Conservation (phyloP, 495 filamentous ascomycete species). For the Sordaria brevicollis region DNA sequence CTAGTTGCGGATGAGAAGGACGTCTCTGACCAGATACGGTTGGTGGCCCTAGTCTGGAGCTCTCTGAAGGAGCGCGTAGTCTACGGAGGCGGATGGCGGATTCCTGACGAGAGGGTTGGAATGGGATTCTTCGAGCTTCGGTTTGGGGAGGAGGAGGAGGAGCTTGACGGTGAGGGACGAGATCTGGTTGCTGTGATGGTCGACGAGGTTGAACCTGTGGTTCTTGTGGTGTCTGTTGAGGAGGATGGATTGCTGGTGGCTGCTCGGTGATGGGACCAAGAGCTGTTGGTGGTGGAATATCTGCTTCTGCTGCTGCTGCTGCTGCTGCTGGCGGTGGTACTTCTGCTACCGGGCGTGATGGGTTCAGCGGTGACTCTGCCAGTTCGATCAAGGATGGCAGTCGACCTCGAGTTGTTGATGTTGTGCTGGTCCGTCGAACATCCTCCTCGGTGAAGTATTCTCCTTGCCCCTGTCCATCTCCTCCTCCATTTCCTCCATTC, state of each 20-base stretch:
- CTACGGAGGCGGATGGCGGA: slow-evolving; percentile 12
- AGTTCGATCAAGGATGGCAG: neutral
- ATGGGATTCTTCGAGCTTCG: neutral
- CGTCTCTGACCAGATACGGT: neutral
- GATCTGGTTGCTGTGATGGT: neutral
- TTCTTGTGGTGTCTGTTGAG: neutral
- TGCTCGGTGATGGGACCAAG: neutral
- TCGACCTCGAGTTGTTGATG: neutral
- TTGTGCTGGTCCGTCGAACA: neutral
- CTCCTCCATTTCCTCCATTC: neutral
- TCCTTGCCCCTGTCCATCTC: neutral
- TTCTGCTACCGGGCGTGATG: neutral
- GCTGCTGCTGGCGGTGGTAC: no score
- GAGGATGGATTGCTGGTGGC: neutral
- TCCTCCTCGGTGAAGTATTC: neutral
- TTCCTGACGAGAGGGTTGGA: neutral
- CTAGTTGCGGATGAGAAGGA: neutral
- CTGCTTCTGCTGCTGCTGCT: no score
- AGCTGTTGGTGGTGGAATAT: neutral
- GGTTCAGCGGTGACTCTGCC: neutral
- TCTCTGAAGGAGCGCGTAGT: neutral
- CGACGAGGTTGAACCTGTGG: neutral
- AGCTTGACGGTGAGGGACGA: neutral
- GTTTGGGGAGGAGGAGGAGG: neutral
- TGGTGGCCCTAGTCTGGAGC: neutral